Percentiles rank a stretch among this genome's conserved stretches.
Conservation (phyloP, 345 rosid species). For the Linum tenue region DNA sequence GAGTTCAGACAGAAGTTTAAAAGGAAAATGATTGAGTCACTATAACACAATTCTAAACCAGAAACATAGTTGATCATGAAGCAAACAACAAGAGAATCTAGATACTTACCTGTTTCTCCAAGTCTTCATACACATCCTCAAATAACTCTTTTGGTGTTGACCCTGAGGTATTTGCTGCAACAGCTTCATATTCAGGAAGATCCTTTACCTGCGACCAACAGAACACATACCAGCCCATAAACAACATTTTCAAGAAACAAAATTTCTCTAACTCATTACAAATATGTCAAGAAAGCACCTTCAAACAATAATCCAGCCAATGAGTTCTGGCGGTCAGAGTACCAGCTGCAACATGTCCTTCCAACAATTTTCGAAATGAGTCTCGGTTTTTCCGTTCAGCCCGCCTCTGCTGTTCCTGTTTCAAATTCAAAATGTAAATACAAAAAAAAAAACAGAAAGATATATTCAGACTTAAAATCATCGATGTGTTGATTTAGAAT, state of each 20-base stretch:
- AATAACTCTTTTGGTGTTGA: conserved; percentile 93
- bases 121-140: conserved; percentile 75
- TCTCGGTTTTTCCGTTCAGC: conserved; percentile 92
- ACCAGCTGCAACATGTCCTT: conserved; percentile 67
- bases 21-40: neutral
- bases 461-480: neutral
- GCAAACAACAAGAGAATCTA: neutral
- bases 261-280: neutral
- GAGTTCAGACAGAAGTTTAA: neutral
- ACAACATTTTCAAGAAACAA: neutral
- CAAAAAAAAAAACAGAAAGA: neutral
- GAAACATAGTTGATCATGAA: neutral
- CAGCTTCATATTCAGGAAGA: conserved; percentile 71
- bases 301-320: conserved; percentile 80
- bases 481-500: too few species aligned
- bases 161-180: conserved; percentile 81
- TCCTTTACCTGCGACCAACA: conserved; percentile 55
- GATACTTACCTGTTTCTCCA: conserved; percentile 61
- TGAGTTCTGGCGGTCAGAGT: conserved; percentile 72
- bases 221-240: neutral
- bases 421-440: conserved; percentile 12
- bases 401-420: conserved; percentile 77
- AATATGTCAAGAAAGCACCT: conserved; percentile 38
- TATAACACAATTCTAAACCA: neutral
- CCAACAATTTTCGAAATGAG: conserved; percentile 65